A percentile compares a stretch with the other conserved stretches of the same genome.
These are phyloP conservation scores for Salix udensis DNA, from an alignment of 345 rosid genomes.

Conservation along the genomic window DNA sequence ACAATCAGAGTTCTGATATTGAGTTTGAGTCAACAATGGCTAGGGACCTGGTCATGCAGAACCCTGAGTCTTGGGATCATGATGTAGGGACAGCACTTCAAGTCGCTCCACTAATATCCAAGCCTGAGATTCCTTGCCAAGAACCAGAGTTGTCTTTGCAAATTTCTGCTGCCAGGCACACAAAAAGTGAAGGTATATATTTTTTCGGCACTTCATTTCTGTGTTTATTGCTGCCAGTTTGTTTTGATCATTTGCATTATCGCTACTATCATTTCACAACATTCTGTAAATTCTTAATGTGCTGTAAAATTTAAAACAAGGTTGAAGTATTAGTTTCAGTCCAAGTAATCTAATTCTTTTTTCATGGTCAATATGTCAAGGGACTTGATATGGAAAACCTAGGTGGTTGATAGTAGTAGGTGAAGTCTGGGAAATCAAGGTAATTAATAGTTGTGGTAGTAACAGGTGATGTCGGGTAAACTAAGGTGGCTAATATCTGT, in stretches of 20 bases:
- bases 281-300: no score
- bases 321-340: no score
- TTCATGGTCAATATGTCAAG: no score
- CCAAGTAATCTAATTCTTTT: no score
- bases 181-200: slow-evolving; percentile 6
- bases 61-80: background rate
- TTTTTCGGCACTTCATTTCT: background rate
- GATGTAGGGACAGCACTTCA: background rate
- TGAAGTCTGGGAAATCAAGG: no score
- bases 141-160: background rate
- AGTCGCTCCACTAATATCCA: background rate
- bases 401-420: no score
- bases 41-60: slow-evolving; percentile 1
- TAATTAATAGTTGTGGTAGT: no score
- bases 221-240: background rate
- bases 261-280: no score
- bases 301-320: no score
- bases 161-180: background rate
- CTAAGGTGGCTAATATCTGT: no score
- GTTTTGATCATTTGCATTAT: background rate
- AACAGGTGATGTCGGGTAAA: no score
- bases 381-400: no score
- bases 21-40: background rate
- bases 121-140: background rate
- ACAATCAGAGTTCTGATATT: background rate